These are phyloP conservation scores for Physocladia obscura DNA, from an alignment of 192 early-diverging fungal species.

Conservation along the genomic window DNA sequence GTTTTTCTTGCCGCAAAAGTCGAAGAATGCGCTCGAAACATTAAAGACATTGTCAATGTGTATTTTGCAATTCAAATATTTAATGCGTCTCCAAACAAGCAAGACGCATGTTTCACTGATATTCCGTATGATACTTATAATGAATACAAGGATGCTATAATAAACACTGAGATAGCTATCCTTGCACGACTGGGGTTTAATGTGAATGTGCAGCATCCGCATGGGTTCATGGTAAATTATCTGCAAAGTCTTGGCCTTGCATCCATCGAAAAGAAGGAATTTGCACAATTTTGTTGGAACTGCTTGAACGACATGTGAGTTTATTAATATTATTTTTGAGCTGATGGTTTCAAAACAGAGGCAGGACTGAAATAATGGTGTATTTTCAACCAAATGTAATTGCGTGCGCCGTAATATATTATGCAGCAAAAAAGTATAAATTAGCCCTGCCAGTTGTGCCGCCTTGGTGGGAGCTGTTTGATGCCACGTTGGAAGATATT, in stretches of 20 bases:
- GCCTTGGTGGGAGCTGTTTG: slow-evolving; percentile 88
- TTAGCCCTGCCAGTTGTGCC: slow-evolving; percentile 71
- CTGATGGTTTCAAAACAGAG: slow-evolving; percentile 36
- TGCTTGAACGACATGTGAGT: slow-evolving; percentile 86
- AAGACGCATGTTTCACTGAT: slow-evolving; percentile 15
- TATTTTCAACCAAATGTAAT: slow-evolving; percentile 79
- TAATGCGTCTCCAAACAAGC: background rate
- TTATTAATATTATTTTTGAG: background rate
- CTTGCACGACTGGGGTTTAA: slow-evolving; percentile 88
- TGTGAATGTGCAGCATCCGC: slow-evolving; percentile 95
- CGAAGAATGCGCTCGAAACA: slow-evolving; percentile 75
- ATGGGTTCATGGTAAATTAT: slow-evolving; percentile 93
- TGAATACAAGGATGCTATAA: slow-evolving; percentile 77
- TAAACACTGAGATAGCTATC: slow-evolving; percentile 85
- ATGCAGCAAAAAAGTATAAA: slow-evolving; percentile 68
- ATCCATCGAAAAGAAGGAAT: slow-evolving; percentile 59
- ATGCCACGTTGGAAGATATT: slow-evolving; percentile 68
- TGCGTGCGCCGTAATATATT: slow-evolving; percentile 82
- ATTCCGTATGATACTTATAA: slow-evolving; percentile 47
- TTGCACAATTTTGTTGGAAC: slow-evolving; percentile 91
- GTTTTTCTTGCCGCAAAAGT: slow-evolving; percentile 53
- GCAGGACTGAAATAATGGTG: slow-evolving; percentile 72
- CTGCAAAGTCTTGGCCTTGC: slow-evolving; percentile 73
- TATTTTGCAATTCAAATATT: slow-evolving; percentile 49
- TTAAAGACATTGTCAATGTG: slow-evolving; percentile 82